Conservation (phyloP, 352 stramenopile species). For the Globisporangium nodosum region DNA sequence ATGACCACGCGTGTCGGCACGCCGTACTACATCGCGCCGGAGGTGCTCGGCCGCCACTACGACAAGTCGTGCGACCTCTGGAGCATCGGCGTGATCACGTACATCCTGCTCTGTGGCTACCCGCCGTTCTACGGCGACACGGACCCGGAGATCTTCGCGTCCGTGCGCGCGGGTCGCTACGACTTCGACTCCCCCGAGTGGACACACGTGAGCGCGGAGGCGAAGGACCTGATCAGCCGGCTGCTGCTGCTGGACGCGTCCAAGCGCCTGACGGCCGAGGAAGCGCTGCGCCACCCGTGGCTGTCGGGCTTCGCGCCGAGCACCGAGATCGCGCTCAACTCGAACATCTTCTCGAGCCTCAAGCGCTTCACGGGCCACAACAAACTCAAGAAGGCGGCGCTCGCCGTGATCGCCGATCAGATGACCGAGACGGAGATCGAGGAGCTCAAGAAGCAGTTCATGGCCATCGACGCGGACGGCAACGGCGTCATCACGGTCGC, state of each 20-base stretch:
- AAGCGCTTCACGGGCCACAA: conserved; percentile 88
- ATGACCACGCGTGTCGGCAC: conserved; percentile 97
- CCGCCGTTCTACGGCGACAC: conserved; percentile 95
- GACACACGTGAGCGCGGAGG: conserved; percentile 74
- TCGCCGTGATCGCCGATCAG: conserved; percentile 83
- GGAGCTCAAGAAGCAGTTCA: conserved; percentile 85
- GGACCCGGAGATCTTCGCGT: conserved; percentile 88
- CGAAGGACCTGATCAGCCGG: conserved; percentile 94
- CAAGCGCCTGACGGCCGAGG: conserved; percentile 89
- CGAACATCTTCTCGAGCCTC: conserved; percentile 80
- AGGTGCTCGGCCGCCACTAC: conserved; percentile 93
- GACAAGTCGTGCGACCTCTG: conserved; percentile 96
- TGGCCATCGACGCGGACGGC: conserved; percentile 79
- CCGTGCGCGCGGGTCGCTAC: conserved; percentile 69
- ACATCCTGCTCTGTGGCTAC: conserved; percentile 95
- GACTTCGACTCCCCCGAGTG: conserved; percentile 86
- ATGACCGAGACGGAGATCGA: conserved; percentile 80
- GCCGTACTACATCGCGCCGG: conserved; percentile 93
- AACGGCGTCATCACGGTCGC: conserved; percentile 89
- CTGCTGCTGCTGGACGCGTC: conserved; percentile 91
- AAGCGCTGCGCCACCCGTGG: conserved; percentile 83
- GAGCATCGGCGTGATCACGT: conserved; percentile 95
- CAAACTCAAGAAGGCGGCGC: conserved; percentile 87
- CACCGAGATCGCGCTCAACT: conserved; percentile 73
- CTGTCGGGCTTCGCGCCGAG: conserved; percentile 73